Conservation (phyloP, 2,329 filamentous ascomycete species). For the Fusarium denticulatum region DNA sequence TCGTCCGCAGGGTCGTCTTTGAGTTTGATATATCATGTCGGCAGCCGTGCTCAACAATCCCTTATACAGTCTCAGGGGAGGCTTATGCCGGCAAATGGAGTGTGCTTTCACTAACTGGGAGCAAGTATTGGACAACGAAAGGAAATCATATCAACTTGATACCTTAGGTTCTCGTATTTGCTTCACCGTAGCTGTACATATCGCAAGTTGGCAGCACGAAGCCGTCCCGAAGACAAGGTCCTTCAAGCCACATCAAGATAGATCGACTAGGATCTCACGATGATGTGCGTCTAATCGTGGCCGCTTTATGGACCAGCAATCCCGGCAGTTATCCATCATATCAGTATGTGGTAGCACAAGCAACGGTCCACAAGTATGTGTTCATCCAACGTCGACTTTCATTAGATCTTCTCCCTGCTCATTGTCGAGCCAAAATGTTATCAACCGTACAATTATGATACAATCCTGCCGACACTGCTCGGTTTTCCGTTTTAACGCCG, state of each 20-base stretch:
- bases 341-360: neutral
- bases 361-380: neutral
- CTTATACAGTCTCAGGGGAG: neutral
- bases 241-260: slow-evolving; percentile 26
- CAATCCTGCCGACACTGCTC: neutral
- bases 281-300: neutral
- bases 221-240: slow-evolving; percentile 31
- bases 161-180: slow-evolving; percentile 24
- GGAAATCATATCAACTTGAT: slow-evolving; percentile 6
- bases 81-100: neutral
- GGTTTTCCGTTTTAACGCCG: slow-evolving; percentile 21
- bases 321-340: neutral
- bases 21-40: neutral
- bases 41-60: neutral
- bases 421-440: neutral
- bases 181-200: neutral
- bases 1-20: neutral
- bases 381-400: neutral
- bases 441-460: slow-evolving; percentile 19
- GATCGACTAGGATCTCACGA: neutral
- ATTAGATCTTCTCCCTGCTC: slow-evolving; percentile 2
- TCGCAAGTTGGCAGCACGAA: slow-evolving; percentile 20
- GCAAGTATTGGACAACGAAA: neutral
- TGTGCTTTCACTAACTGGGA: neutral
- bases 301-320: neutral